phyloP scores from a whole-genome alignment of 2,329 filamentous ascomycete species.

The Sclerotinia trifoliorum region DNA sequence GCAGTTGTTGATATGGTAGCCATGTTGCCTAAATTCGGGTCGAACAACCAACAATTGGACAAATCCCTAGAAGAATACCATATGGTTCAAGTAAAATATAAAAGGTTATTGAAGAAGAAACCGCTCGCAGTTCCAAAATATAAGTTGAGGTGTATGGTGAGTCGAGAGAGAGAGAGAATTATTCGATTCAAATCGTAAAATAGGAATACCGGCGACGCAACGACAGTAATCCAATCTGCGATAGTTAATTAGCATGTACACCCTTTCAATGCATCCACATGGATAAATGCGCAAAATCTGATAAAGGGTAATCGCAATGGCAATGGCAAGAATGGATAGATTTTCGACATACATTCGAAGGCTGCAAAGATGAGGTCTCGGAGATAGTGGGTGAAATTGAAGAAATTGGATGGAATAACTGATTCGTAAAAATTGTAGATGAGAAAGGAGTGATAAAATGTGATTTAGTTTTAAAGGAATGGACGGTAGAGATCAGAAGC shows the following conservation, averaged over 20 bases:
- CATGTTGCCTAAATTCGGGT: slow-evolving; percentile 21
- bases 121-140: slow-evolving; percentile 15
- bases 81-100: slow-evolving; percentile 16
- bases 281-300: not conserved
- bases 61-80: slow-evolving; percentile 18
- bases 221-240: slow-evolving; percentile 22
- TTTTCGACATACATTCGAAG: slow-evolving; percentile 13
- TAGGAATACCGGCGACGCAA: slow-evolving; percentile 15
- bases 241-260: slow-evolving; percentile 15
- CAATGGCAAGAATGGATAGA: not conserved
- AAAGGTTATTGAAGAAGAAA: slow-evolving; percentile 11
- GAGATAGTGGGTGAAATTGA: slow-evolving; percentile 1
- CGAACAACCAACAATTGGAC: slow-evolving; percentile 22
- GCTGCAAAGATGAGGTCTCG: not conserved
- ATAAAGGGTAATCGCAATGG: not conserved
- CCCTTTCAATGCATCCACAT: not conserved
- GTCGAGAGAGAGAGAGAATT: not conserved
- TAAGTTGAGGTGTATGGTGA: slow-evolving; percentile 1
- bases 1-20: slow-evolving; percentile 19
- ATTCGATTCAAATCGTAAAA: slow-evolving; percentile 5
- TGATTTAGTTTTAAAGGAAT: slow-evolving; percentile 22
- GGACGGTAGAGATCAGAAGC: slow-evolving; percentile 25
- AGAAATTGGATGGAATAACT: slow-evolving; percentile 20
- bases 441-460: slow-evolving; percentile 17
- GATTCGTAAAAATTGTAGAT: slow-evolving; percentile 9